Evolutionary conservation across 257 asterid species (phyloP), one percentile per base, ranked within the genome.

Genomic region (Mitragyna speciosa): DNA sequence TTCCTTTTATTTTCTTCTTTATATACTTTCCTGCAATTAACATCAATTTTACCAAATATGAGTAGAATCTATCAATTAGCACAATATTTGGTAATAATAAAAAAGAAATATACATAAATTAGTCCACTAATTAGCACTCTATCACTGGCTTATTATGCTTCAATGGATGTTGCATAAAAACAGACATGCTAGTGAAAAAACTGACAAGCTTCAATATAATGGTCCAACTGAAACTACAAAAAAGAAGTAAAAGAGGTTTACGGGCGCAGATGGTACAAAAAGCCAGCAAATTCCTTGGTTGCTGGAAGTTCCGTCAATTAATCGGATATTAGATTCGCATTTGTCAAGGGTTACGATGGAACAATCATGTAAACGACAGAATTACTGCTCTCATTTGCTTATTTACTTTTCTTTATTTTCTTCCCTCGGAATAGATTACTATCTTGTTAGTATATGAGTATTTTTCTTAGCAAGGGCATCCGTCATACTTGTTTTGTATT

Each of bases 121-220:
- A n/a, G n/a, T n/a, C n/a, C n/a, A n/a, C n/a, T n/a, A n/a, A n/a
- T n/a, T n/a, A n/a, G n/a, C n/a, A n/a, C n/a, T n/a, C n/a, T n/a
- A n/a, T n/a, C n/a, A n/a, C n/a, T n/a, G n/a, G n/a, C n/a, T n/a
- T n/a, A n/a, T n/a, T n/a, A 22, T 58, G 36, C 36, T 26, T 28
- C 31, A 16, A 28, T 26, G 69, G 39, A 63, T n/a, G 69, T 63
- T 63, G 33, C 69, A 3, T 0, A n/a, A 63, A 8, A 72, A 26
- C 63, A 5, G 19, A 47, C 59, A 71, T 71, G 75, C 48, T 1
- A 22, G 5, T 8, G 17, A 7, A 31, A 73, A 49, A 30, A 31
- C 66, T 15, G 77, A 33, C 77, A 73, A 54, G 20, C 41, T 52
- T 73, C 77, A 30, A 30, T 51, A 41, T 19, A 19, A 73, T 73